phyloP scores from a whole-genome alignment of 805 yeast species.

The Candida parachauliodes region DNA sequence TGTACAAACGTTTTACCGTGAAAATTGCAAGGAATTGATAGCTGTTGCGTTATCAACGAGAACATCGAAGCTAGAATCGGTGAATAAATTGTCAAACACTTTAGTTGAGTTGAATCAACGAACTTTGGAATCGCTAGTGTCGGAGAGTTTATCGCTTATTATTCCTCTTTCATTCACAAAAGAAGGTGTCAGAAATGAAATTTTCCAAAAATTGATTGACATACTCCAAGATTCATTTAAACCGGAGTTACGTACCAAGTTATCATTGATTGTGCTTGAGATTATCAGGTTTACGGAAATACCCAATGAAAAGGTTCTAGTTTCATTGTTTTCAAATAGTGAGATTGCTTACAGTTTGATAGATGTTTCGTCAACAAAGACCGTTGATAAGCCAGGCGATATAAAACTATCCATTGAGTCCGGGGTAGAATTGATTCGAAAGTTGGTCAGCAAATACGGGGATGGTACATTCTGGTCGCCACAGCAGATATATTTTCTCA shows the following conservation, averaged over 20 bases:
- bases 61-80: not conserved
- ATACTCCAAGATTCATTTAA: slow-evolving; percentile 19
- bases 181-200: slow-evolving; percentile 33
- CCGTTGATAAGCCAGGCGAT: slow-evolving; percentile 12
- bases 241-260: slow-evolving; percentile 19
- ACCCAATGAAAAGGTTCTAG: slow-evolving; percentile 21
- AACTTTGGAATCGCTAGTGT: slow-evolving; percentile 17
- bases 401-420: slow-evolving; percentile 22
- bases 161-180: slow-evolving; percentile 44
- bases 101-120: slow-evolving; percentile 15
- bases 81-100: slow-evolving; percentile 7
- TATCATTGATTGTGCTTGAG: slow-evolving; percentile 32
- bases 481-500: slow-evolving; percentile 32
- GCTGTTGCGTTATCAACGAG: slow-evolving; percentile 31
- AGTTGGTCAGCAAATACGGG: slow-evolving; percentile 20
- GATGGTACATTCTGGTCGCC: slow-evolving; percentile 31
- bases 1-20: slow-evolving; percentile 24
- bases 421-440: slow-evolving; percentile 21
- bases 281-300: slow-evolving; percentile 40
- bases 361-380: not conserved
- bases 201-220: slow-evolving; percentile 17
- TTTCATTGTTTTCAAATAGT: slow-evolving; percentile 1
- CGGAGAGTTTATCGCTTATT: slow-evolving; percentile 32
- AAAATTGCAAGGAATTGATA: slow-evolving; percentile 34
- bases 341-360: slow-evolving; percentile 3